Evolutionary conservation across 805 yeast genomes (phyloP), one percentile per base, ranked within the genome.

Genomic region (Hanseniaspora lindneri): DNA sequence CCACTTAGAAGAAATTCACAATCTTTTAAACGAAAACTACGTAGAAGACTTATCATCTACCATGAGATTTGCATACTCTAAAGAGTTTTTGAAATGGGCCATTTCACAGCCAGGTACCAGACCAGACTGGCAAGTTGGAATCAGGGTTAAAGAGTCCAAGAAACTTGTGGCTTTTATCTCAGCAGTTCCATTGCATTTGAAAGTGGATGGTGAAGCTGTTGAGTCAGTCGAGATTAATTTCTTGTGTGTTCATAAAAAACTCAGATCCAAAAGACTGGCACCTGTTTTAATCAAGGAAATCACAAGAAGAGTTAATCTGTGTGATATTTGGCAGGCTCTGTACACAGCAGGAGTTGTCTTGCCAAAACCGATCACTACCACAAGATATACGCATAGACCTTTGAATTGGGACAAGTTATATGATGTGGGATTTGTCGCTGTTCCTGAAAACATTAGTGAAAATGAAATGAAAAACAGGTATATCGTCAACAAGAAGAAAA

Each of bases 41-140:
- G 95, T 92, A 17, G 98, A 92, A 65, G 98, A 92, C 63, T 78
- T 78, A 47, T 96, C 88, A 60, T 88, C 92, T 39, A 77, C 86
- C 1, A 87, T 92, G 68, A 74, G 98, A 60, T 89, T 92, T 70
- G 84, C 85, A 56, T 92, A 92, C 65, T 74, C 87, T 0, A 75
- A 78, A 27, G 80, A 76, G 27, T 89, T 92, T 59, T 75, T 92
- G 61, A 74, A 79, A 56, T 92, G 97, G 97, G 95, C 96, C 1
- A 70, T 92, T 56, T 81, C 82, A 54, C 84, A 95, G 2, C 98
- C 98, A 0, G 97, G 96, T 16, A 89, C 89, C 83, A 71, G 71
- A 42, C 68, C 72, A 49, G 89, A 88, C 13, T 89, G 96, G 95
- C 82, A 83, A 57, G 82, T 86, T 30, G 97, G 97, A 55, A 96